phyloP scores from a whole-genome alignment of 2,329 filamentous ascomycete genomes.

The Claviceps spartinae region DNA sequence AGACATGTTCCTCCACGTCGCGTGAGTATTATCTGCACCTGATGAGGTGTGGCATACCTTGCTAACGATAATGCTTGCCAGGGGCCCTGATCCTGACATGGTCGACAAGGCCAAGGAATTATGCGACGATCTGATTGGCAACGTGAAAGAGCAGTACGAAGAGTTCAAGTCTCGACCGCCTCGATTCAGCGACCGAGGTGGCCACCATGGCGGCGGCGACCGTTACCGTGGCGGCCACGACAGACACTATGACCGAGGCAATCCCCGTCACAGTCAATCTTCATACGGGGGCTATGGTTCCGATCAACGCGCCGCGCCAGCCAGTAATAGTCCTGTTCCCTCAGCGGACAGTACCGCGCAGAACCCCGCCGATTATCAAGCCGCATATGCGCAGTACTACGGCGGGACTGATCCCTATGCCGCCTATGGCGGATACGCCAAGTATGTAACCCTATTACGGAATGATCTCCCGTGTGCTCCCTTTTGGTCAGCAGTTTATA shows the following conservation, averaged over 20 bases:
- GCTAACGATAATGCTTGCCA: constrained; percentile 22
- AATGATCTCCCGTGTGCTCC: neutral
- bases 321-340: constrained; percentile 26
- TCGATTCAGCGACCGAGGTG: constrained; percentile 40
- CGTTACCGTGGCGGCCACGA: constrained; percentile 19
- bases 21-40: constrained; percentile 41
- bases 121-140: constrained; percentile 74
- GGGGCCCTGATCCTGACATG: constrained; percentile 75
- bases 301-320: constrained; percentile 13
- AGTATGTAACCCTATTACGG: constrained; percentile 30
- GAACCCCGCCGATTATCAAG: constrained; percentile 48
- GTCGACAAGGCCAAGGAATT: constrained; percentile 79
- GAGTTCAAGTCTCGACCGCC: constrained; percentile 75
- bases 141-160: constrained; percentile 82
- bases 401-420: constrained; percentile 69
- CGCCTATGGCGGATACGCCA: constrained; percentile 77
- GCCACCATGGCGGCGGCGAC: constrained; percentile 16
- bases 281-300: constrained; percentile 18
- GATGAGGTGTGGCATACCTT: neutral
- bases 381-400: constrained; percentile 78
- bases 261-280: constrained; percentile 15
- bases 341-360: constrained; percentile 15
- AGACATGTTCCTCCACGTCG: constrained; percentile 91
- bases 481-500: constrained; percentile 7
- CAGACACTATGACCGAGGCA: constrained; percentile 16